phyloP scores from a whole-genome alignment of 2,329 filamentous ascomycete genomes.

The Akanthomyces muscarius region DNA sequence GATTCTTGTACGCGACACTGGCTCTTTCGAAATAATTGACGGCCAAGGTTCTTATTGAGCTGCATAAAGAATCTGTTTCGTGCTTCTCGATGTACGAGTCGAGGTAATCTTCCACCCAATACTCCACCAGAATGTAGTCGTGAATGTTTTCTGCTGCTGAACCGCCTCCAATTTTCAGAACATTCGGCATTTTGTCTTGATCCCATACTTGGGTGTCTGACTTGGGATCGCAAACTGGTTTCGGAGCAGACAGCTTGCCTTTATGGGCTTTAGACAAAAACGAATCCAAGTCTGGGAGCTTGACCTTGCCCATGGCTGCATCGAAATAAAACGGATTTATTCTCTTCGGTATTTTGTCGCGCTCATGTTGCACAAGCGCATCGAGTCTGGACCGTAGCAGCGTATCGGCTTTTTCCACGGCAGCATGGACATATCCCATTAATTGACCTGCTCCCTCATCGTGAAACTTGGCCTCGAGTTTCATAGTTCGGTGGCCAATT shows the following conservation, averaged over 20 bases:
- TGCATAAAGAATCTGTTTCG: conserved; percentile 18
- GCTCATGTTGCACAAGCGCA: too few relatives aligned
- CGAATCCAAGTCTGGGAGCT: neutral
- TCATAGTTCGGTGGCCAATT: conserved; percentile 38
- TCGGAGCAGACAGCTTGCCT: too few relatives aligned
- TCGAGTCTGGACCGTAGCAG: neutral
- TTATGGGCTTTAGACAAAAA: neutral
- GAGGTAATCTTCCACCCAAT: conserved; percentile 43
- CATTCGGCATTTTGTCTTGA: neutral
- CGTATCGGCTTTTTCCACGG: neutral
- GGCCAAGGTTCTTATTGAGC: conserved; percentile 30
- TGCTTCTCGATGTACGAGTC: conserved; percentile 32
- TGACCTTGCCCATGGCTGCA: too few relatives aligned
- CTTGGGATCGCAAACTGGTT: neutral
- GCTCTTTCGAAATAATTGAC: conserved; percentile 32
- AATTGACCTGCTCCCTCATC: conserved; percentile 1
- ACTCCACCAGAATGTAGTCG: conserved; percentile 40
- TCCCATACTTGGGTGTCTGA: neutral
- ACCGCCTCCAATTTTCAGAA: neutral
- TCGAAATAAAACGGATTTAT: neutral
- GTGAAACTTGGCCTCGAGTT: conserved; percentile 28
- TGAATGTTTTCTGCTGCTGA: neutral
- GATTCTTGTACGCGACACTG: conserved; percentile 29
- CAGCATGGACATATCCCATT: conserved; percentile 13
- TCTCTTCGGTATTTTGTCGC: too few relatives aligned